Evolutionary conservation across 805 yeast species (phyloP).

Genomic region (Kazachstania taianensis): DNA sequence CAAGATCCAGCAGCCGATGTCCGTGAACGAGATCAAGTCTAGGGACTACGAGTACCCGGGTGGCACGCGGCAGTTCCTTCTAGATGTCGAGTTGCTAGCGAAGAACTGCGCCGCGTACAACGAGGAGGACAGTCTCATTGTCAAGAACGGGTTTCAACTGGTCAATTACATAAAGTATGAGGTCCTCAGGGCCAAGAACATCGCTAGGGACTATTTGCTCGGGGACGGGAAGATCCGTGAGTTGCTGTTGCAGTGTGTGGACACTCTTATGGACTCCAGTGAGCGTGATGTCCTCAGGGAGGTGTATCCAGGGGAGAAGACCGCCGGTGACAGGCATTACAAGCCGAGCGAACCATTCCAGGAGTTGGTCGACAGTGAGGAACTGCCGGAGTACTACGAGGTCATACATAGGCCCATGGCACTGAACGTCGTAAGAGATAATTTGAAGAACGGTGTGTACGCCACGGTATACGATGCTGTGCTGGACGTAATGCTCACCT

Average conservation of each 20-base stretch:
- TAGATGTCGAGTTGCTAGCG: constrained; percentile 58
- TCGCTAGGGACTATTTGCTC: constrained; percentile 23
- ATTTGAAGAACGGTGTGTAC: constrained; percentile 43
- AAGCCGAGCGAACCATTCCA: constrained; percentile 59
- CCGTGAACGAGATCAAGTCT: constrained; percentile 53
- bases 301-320: constrained; percentile 5
- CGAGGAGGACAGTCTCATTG: constrained; percentile 56
- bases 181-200: constrained; percentile 31
- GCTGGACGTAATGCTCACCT: constrained; percentile 51
- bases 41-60: constrained; percentile 26
- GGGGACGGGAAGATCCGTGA: constrained; percentile 18
- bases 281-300: constrained; percentile 18
- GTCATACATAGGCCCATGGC: constrained; percentile 68
- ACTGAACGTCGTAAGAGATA: constrained; percentile 45
- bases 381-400: constrained; percentile 73
- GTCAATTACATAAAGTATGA: constrained; percentile 46
- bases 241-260: constrained; percentile 12
- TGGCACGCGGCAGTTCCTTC: constrained; percentile 34
- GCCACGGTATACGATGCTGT: constrained; percentile 49
- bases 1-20: constrained; percentile 53
- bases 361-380: constrained; percentile 58
- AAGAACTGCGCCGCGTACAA: constrained; percentile 66
- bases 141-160: constrained; percentile 50
- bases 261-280: constrained; percentile 24
- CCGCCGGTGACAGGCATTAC: constrained; percentile 12